Evolutionary conservation across 768 basidiomycete species (phyloP), one percentile per base, ranked within the genome.

Genomic region (Phanerodontia chrysosporium): DNA sequence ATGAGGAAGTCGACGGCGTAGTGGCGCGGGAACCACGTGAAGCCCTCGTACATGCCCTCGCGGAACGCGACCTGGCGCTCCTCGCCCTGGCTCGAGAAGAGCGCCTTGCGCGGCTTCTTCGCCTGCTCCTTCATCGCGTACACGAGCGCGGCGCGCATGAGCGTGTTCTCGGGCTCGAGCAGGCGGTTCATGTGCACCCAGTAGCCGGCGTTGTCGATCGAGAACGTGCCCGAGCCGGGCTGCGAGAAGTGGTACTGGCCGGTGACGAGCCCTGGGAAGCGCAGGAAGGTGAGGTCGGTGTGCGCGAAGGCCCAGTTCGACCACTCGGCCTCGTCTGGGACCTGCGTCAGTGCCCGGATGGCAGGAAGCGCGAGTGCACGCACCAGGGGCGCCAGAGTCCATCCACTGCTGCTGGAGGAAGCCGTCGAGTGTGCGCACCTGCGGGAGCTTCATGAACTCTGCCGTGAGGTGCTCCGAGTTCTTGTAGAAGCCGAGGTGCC

Each of bases 171-270:
- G 21, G 52, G 52, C 6, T 39, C 52, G 36, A 35, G 22, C 30
- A 53, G 22, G 35, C 22, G 21, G 52, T 53, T 36, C 52, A 28
- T 25, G 10, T n/a, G n/a, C 22, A 24, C 22, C 52, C 52, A 53
- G 52, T 53, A 53, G 52, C 52, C 52, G 6, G 52, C 52, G 39
- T 53, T 53, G 36, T 53, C 52, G 52, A 53, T 22, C 9, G 52
- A 22, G n/a, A 53, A 53, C 12, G 32, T 35, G 21, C 52, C 52
- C 1, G 52, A 35, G 52, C 21, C 32, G 32, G 52, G 52, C 2
- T 12, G 4, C 21, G 35, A 42, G 21, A 53, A 9, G 52, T 53
- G 52, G 52, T 24, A 53, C 36, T 53, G 52, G 35, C 52, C 52
- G 35, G 25, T 4, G 52, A 53, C 52, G 52, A 53, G 52, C 1